Evolutionary conservation across 371 early-diverging fungal genomes (phyloP).

Genomic region (Chytridium lagenaria): DNA sequence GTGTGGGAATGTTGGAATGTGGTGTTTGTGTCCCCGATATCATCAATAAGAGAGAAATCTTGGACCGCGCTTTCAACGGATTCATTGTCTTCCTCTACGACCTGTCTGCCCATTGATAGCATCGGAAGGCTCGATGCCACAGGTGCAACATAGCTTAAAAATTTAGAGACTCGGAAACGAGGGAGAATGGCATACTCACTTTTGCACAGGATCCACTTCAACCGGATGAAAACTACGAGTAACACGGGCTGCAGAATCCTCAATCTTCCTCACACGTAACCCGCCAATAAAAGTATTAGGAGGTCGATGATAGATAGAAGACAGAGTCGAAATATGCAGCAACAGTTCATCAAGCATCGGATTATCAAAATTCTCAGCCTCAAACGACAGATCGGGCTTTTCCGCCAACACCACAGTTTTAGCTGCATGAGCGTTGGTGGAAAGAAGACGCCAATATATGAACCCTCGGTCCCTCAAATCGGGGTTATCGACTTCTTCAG

Average conservation of each 20-base stretch:
- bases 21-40: background rate
- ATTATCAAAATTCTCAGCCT: constrained; percentile 56
- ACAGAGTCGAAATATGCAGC: constrained; percentile 51
- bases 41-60: background rate
- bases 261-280: constrained; percentile 35
- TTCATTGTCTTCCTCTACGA: background rate
- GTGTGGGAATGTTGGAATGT: background rate
- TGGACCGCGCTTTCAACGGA: background rate
- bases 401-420: constrained; percentile 66
- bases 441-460: constrained; percentile 95
- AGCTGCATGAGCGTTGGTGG: constrained; percentile 81
- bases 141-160: no score
- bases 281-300: constrained; percentile 50
- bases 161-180: no score
- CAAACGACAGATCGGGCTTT: constrained; percentile 60
- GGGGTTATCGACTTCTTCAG: constrained; percentile 91
- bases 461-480: constrained; percentile 96
- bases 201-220: background rate
- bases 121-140: background rate
- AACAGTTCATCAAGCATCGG: constrained; percentile 54
- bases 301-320: constrained; percentile 57
- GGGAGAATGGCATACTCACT: no score
- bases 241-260: constrained; percentile 40
- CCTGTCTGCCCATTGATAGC: background rate
- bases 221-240: constrained; percentile 20